Percentiles rank a stretch among this genome's conserved stretches.
Evolutionary conservation across 176 grass and related monocot species (phyloP).

Genomic region (maize (Zea mays)): DNA sequence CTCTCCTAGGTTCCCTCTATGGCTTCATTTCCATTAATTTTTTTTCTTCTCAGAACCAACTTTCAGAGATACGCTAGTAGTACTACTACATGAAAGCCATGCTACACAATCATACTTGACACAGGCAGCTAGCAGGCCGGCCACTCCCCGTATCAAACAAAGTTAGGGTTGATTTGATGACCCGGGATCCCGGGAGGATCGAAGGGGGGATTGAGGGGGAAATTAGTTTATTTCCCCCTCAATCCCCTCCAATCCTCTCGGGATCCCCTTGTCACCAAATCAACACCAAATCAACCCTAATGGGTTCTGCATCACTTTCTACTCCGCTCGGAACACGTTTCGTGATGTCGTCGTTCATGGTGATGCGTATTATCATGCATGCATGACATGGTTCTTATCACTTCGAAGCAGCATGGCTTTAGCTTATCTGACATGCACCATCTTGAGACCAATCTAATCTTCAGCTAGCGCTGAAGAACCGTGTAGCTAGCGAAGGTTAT

Average conservation of each 20-base stretch:
- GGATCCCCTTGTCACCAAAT: too few relatives aligned
- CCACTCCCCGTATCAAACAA: neutral
- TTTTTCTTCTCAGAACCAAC: conserved; percentile 23
- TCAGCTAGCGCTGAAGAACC: neutral
- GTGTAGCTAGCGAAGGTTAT: neutral
- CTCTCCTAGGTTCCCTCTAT: conserved; percentile 27
- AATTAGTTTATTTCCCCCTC: too few relatives aligned
- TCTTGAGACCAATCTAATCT: neutral
- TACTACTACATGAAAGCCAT: conserved; percentile 21
- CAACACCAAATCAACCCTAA: too few relatives aligned
- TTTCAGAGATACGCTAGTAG: conserved; percentile 6
- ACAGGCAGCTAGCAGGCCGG: conserved; percentile 9
- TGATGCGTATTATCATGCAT: conserved; percentile 8
- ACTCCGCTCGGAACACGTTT: conserved; percentile 26
- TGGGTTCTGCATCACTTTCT: conserved; percentile 42
- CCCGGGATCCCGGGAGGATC: too few relatives aligned
- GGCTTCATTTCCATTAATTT: neutral
- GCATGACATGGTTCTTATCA: conserved; percentile 1
- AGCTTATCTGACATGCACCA: neutral
- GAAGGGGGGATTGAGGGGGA: too few relatives aligned
- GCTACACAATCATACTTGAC: conserved; percentile 22
- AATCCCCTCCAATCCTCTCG: too few relatives aligned
- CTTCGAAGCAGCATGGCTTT: neutral
- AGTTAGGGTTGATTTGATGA: too few relatives aligned
- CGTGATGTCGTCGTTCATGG: neutral